Evolutionary conservation across 768 basidiomycete species (phyloP).

Genomic region (Calocera viscosa): DNA sequence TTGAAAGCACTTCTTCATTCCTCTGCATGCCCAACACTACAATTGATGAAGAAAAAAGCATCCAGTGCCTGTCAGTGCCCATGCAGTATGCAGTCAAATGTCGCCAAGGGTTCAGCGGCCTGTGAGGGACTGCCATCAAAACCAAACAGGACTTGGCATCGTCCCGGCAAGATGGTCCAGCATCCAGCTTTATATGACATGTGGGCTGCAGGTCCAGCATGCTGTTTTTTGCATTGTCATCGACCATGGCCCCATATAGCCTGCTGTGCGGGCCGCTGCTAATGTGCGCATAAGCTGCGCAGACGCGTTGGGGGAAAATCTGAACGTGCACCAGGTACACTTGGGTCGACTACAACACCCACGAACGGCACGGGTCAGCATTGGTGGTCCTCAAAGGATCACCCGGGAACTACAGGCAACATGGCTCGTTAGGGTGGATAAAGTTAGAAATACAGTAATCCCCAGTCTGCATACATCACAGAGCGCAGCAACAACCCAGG

Average conservation of each 20-base stretch:
- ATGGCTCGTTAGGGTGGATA: background rate
- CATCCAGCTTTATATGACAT: background rate
- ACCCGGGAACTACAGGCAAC: background rate
- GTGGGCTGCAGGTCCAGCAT: background rate
- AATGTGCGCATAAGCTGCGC: background rate
- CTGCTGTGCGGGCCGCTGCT: background rate
- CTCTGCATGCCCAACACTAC: too few relatives aligned
- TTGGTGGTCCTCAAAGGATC: background rate
- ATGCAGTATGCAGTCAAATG: too few relatives aligned
- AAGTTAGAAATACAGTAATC: background rate
- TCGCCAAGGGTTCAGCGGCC: too few relatives aligned
- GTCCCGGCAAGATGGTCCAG: background rate
- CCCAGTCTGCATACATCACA: background rate
- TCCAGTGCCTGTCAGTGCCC: too few relatives aligned
- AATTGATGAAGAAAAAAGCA: too few relatives aligned
- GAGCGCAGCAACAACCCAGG: background rate
- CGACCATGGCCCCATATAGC: background rate
- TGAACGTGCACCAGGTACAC: conserved; percentile 13
- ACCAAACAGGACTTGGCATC: background rate
- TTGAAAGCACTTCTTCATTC: too few relatives aligned
- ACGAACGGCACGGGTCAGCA: conserved; percentile 15
- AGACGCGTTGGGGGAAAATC: background rate
- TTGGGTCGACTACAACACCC: conserved; percentile 9
- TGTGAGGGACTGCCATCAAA: background rate
- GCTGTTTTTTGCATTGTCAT: background rate